Evolutionary conservation across 2,329 filamentous ascomycete genomes (phyloP).

Genomic region (Cladorrhinum sp.): DNA sequence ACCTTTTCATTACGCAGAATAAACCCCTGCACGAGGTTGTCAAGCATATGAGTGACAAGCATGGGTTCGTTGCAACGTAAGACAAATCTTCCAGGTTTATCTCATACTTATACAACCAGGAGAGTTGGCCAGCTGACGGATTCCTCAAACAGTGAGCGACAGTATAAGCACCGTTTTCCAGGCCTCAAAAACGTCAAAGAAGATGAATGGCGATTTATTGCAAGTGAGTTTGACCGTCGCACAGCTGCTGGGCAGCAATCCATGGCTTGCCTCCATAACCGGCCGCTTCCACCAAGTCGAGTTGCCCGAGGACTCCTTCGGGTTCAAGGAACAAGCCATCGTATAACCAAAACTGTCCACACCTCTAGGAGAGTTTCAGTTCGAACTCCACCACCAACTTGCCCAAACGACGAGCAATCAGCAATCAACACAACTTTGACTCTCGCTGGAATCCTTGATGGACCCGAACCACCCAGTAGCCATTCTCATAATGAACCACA

Average conservation of each 20-base stretch:
- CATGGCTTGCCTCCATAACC: not conserved
- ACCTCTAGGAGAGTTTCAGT: not conserved
- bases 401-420: too few relatives aligned
- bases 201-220: constrained; percentile 6
- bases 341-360: not conserved
- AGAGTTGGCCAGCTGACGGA: not conserved
- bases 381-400: not conserved
- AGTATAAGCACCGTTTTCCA: constrained; percentile 8
- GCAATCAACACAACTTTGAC: too few relatives aligned
- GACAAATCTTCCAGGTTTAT: not conserved
- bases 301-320: not conserved
- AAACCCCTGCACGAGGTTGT: not conserved
- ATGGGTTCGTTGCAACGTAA: not conserved
- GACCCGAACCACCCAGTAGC: too few relatives aligned
- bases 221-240: not conserved
- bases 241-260: not conserved
- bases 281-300: not conserved
- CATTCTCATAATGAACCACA: too few relatives aligned
- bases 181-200: constrained; percentile 3
- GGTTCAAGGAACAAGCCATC: not conserved
- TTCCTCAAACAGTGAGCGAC: not conserved
- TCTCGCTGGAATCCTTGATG: too few relatives aligned
- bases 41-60: not conserved
- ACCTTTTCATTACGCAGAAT: not conserved
- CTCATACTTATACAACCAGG: not conserved